A percentile compares a stretch with the other conserved stretches of the same genome.
Conservation (phyloP, 78 protist species). For the Goniomonas avonlea region DNA sequence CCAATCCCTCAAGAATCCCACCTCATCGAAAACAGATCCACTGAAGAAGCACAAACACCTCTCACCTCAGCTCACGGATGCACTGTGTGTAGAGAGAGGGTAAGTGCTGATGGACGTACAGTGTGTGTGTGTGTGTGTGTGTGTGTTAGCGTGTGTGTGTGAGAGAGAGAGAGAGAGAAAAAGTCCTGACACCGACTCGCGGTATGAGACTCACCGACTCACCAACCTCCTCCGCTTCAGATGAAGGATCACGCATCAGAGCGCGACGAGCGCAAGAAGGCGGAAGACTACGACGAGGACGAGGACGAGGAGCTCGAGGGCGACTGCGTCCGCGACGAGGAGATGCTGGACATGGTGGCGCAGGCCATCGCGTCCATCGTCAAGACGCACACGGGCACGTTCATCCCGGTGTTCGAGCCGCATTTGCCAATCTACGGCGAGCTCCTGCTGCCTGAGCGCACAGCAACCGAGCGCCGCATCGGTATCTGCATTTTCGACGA, state of each 20-base stretch:
- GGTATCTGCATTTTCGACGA: conserved; percentile 76
- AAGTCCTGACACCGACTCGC: too few relatives aligned
- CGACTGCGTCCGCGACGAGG: neutral
- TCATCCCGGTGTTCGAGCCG: neutral
- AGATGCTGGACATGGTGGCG: neutral
- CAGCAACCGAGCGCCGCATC: conserved; percentile 36
- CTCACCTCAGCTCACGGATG: too few relatives aligned
- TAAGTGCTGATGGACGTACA: neutral
- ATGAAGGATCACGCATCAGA: neutral
- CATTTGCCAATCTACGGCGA: neutral
- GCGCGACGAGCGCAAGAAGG: neutral
- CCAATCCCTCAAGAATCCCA: too few relatives aligned
- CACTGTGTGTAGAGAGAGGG: neutral
- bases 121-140: too few relatives aligned
- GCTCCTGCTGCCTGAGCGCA: neutral
- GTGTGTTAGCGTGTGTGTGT: too few relatives aligned
- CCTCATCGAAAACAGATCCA: too few relatives aligned
- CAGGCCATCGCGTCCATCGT: neutral
- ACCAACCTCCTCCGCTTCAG: too few relatives aligned
- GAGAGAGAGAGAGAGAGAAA: too few relatives aligned
- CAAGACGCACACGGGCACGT: neutral
- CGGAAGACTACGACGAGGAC: conserved; percentile 11
- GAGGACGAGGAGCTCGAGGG: neutral
- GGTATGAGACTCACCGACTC: too few relatives aligned
- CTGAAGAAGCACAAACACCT: too few relatives aligned